Evolutionary conservation across 1,139 yeast species (phyloP).

Genomic region (Suhomyces bokatorum): DNA sequence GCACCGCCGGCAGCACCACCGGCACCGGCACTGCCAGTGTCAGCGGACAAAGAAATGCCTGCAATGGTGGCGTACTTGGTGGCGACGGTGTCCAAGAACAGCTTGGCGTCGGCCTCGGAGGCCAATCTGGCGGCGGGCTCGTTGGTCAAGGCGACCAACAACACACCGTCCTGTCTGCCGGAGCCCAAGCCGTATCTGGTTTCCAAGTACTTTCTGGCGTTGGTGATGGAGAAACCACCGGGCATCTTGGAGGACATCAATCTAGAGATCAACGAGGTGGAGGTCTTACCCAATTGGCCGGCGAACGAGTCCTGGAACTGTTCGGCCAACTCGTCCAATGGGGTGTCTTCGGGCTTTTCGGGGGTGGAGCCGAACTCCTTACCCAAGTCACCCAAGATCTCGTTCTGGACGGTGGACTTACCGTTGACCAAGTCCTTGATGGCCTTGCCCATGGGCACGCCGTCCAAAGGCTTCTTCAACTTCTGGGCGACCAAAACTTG

Average conservation of each 20-base stretch:
- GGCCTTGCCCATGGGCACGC: constrained; percentile 85
- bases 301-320: constrained; percentile 86
- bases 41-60: constrained; percentile 75
- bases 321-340: constrained; percentile 92
- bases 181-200: constrained; percentile 87
- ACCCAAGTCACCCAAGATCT: constrained; percentile 96
- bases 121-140: constrained; percentile 92
- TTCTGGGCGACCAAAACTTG: constrained; percentile 95
- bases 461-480: constrained; percentile 85
- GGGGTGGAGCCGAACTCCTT: constrained; percentile 98
- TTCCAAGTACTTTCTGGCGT: constrained; percentile 88
- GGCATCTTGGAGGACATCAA: constrained; percentile 97
- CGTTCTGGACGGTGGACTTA: constrained; percentile 97
- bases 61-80: constrained; percentile 82
- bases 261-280: constrained; percentile 84
- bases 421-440: constrained; percentile 97
- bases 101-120: constrained; percentile 85
- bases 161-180: constrained; percentile 92
- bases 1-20: constrained; percentile 77
- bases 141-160: constrained; percentile 77
- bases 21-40: constrained; percentile 53
- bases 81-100: constrained; percentile 77
- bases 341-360: constrained; percentile 98
- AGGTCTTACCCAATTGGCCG: constrained; percentile 91
- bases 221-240: constrained; percentile 93